Evolutionary conservation across 2,329 filamentous ascomycete genomes (phyloP).

Genomic region (Botryotinia convoluta): DNA sequence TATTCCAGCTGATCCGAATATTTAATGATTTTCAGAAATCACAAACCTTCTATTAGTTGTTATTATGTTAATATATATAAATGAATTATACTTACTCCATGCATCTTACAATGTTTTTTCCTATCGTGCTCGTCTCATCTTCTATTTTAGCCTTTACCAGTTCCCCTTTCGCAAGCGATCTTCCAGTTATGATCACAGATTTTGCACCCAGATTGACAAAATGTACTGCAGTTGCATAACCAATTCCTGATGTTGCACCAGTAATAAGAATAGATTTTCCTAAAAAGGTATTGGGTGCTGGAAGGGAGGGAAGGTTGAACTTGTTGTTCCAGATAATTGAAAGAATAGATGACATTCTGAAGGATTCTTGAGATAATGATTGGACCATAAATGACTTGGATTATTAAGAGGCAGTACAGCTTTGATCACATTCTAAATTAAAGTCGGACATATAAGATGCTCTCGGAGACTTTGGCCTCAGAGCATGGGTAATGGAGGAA

Average conservation of each 20-base stretch:
- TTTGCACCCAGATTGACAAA: slow-evolving; percentile 43
- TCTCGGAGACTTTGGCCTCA: slow-evolving; percentile 21
- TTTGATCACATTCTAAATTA: slow-evolving; percentile 9
- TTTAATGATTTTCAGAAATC: neutral
- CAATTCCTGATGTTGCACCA: slow-evolving; percentile 44
- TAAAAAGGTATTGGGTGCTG: slow-evolving; percentile 30
- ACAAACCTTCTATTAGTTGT: neutral
- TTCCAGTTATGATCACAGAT: slow-evolving; percentile 43
- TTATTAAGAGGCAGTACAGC: neutral
- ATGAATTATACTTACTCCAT: neutral
- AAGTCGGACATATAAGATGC: slow-evolving; percentile 5
- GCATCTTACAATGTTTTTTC: slow-evolving; percentile 28
- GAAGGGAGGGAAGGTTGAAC: slow-evolving; percentile 31
- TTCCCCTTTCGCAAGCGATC: slow-evolving; percentile 40
- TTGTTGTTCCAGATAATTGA: slow-evolving; percentile 31
- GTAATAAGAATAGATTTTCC: slow-evolving; percentile 43
- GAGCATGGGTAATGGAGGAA: slow-evolving; percentile 10
- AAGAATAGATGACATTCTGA: neutral
- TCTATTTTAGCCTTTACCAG: slow-evolving; percentile 42
- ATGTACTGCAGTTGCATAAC: slow-evolving; percentile 43
- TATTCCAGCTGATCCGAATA: neutral
- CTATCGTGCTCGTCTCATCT: slow-evolving; percentile 25
- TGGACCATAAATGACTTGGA: neutral
- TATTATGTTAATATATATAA: slow-evolving; percentile 18
- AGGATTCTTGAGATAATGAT: neutral